Evolutionary conservation across 1,284 basidiomycete species (phyloP).

Genomic region (Spongiforma sp.): DNA sequence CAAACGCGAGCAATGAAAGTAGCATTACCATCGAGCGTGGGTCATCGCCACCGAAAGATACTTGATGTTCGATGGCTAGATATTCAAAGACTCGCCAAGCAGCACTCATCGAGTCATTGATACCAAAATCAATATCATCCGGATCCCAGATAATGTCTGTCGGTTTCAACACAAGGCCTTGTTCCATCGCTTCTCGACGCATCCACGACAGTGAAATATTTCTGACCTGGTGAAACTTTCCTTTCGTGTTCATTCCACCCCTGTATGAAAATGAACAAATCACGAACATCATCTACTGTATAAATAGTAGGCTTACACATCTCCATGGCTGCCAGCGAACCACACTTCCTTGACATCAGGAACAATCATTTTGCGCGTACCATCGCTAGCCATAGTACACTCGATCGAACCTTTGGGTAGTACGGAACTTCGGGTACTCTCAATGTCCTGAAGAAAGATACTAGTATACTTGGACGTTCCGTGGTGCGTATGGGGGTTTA

Average conservation of each 20-base stretch:
- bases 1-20: too few species aligned
- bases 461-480: not conserved
- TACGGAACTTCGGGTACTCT: too few species aligned
- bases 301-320: not conserved
- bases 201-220: not conserved
- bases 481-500: not conserved
- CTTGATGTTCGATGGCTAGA: conserved; percentile 17
- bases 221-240: not conserved
- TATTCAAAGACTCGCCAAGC: not conserved
- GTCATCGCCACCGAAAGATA: conserved; percentile 10
- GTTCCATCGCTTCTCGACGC: not conserved
- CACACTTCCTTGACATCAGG: conserved; percentile 1
- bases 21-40: conserved; percentile 9
- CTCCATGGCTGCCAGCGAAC: not conserved
- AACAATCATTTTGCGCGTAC: not conserved
- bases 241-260: not conserved
- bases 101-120: not conserved
- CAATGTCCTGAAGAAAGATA: too few species aligned
- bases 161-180: not conserved
- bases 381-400: not conserved
- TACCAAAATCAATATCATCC: not conserved
- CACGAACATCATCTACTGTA: not conserved
- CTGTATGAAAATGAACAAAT: not conserved
- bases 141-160: conserved; percentile 1
- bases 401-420: not conserved